Conservation (phyloP, 2,329 filamentous ascomycete genomes). For the Aspergillus sp. region DNA sequence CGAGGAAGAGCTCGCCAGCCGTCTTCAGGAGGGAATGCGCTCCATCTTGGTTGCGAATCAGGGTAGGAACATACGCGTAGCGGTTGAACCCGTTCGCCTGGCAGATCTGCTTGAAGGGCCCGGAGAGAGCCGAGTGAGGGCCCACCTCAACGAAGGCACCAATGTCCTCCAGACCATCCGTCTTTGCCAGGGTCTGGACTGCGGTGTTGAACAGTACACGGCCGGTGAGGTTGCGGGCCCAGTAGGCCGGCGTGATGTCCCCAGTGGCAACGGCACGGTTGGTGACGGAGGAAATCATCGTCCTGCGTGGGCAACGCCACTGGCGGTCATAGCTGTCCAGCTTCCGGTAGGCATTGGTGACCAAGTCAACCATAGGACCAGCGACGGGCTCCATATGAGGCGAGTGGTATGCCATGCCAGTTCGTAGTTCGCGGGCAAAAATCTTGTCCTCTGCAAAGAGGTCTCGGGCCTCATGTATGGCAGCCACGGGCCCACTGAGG, state of each 20-base stretch:
- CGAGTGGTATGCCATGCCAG: slow-evolving; percentile 31
- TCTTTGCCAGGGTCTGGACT: neutral
- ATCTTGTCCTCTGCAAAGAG: no score
- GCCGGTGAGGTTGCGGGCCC: slow-evolving; percentile 10
- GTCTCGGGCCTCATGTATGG: no score
- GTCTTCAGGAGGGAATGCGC: neutral
- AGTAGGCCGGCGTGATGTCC: slow-evolving; percentile 8
- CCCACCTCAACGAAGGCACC: slow-evolving; percentile 10
- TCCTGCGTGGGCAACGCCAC: neutral
- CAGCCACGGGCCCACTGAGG: slow-evolving; percentile 13
- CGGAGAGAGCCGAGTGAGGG: slow-evolving; percentile 14
- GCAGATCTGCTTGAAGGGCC: slow-evolving; percentile 7
- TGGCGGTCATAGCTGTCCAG: neutral
- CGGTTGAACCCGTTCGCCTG: neutral
- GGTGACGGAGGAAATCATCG: slow-evolving; percentile 1
- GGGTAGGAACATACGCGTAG: neutral
- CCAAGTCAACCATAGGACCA: no score
- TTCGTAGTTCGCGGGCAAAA: slow-evolving; percentile 27
- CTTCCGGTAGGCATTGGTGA: no score
- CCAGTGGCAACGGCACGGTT: neutral
- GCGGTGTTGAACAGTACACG: slow-evolving; percentile 16
- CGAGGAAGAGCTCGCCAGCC: neutral
- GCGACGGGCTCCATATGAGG: slow-evolving; percentile 21
- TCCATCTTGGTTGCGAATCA: neutral
- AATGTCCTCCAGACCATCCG: neutral